Conservation (phyloP, 345 rosid species). For the Salix dunnii region DNA sequence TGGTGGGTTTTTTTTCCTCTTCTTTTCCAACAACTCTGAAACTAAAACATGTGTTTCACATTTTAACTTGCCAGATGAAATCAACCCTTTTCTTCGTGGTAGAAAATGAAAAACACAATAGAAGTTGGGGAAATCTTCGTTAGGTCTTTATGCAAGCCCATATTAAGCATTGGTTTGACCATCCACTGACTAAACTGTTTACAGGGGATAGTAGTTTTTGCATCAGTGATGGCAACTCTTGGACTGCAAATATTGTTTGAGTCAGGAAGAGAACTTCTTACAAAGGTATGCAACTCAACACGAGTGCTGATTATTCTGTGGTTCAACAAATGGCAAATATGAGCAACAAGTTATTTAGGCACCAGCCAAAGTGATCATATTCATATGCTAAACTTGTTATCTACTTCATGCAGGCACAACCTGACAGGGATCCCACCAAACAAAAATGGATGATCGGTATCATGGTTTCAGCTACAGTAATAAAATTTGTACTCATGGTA, state of each 20-base stretch:
- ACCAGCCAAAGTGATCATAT: too few species aligned
- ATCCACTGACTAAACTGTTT: background rate
- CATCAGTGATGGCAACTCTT: conserved; percentile 55
- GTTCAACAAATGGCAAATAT: background rate
- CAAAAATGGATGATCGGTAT: conserved; percentile 60
- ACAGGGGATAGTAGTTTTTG: conserved; percentile 61
- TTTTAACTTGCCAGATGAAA: background rate
- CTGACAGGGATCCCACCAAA: conserved; percentile 43
- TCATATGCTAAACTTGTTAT: background rate
- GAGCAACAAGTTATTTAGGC: too few species aligned
- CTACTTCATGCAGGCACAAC: conserved; percentile 34
- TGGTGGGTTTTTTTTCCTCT: conserved; percentile 2
- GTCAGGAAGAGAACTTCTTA: conserved; percentile 47
- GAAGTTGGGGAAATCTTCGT: too few species aligned
- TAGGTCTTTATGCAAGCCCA: too few species aligned
- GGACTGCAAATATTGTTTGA: conserved; percentile 56
- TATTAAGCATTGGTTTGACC: background rate
- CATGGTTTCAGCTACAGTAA: conserved; percentile 43
- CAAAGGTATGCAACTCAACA: conserved; percentile 25
- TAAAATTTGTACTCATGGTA: conserved; percentile 36
- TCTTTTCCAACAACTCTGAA: too few species aligned
- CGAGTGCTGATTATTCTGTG: too few species aligned
- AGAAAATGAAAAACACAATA: too few species aligned
- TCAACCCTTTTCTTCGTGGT: too few species aligned
- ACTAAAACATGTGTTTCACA: too few species aligned